phyloP scores from a whole-genome alignment of 2,329 filamentous ascomycete genomes.

The Cordyceps cateniannulata region DNA sequence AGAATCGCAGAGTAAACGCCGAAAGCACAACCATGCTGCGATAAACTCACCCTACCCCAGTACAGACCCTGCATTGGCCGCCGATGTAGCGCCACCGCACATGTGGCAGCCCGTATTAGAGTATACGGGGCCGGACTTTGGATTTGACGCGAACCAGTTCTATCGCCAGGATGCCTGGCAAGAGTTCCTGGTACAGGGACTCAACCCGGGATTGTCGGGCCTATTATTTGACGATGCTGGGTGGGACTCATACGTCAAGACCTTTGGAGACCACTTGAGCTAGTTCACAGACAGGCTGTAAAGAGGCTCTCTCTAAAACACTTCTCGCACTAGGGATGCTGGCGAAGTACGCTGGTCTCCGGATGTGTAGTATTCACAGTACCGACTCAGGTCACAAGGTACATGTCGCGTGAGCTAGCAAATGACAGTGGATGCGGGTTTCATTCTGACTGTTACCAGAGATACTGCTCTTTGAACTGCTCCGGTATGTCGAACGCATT shows the following conservation, averaged over 20 bases:
- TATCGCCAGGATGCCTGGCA: constrained; percentile 5
- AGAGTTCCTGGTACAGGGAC: background rate
- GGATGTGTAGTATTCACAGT: no score
- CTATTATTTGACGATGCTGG: constrained; percentile 2
- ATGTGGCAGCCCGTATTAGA: constrained; percentile 10
- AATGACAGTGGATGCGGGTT: no score
- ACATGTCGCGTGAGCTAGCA: background rate
- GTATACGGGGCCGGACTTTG: constrained; percentile 13
- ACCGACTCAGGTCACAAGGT: no score
- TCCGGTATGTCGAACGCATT: background rate
- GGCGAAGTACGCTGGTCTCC: no score
- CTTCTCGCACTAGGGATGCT: no score
- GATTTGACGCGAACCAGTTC: constrained; percentile 6
- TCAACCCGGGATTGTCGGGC: background rate
- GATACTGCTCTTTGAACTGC: constrained; percentile 8
- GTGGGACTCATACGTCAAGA: constrained; percentile 12
- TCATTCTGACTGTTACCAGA: background rate
- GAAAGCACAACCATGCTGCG: background rate
- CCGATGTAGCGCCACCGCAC: background rate
- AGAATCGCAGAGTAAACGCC: background rate
- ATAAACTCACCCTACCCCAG: background rate
- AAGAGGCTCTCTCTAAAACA: no score
- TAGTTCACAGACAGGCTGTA: no score
- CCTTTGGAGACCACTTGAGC: constrained; percentile 1
- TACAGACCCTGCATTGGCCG: background rate